These are phyloP conservation scores for Breynia disticha DNA, from an alignment of 441 rosid genomes.

Conservation along the genomic window DNA sequence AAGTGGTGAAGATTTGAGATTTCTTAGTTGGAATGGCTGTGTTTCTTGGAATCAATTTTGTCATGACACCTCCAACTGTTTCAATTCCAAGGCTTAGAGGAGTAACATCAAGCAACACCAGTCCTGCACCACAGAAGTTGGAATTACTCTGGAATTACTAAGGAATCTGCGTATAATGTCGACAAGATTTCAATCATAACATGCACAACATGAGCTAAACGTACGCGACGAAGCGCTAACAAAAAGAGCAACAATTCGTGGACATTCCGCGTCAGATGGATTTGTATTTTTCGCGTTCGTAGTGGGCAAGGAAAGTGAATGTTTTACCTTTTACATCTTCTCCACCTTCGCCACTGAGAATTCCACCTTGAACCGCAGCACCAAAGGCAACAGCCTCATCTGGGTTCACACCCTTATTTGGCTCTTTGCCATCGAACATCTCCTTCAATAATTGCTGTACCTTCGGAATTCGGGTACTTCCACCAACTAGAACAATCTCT, in stretches of 20 bases:
- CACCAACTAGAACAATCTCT: slow-evolving; percentile 34
- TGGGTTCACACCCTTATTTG: slow-evolving; percentile 44
- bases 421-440: slow-evolving; percentile 46
- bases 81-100: slow-evolving; percentile 53
- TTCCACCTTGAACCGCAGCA: slow-evolving; percentile 49
- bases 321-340: slow-evolving; percentile 30
- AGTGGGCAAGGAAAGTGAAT: background rate
- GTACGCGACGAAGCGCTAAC: no score
- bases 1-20: slow-evolving; percentile 43
- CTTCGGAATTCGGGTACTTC: slow-evolving; percentile 37
- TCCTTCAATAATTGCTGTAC: slow-evolving; percentile 35
- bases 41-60: slow-evolving; percentile 46
- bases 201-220: no score
- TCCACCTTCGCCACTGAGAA: slow-evolving; percentile 44
- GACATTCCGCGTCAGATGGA: no score
- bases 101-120: slow-evolving; percentile 39
- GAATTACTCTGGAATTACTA: background rate
- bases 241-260: no score
- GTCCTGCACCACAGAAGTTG: slow-evolving; percentile 19
- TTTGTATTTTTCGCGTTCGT: no score
- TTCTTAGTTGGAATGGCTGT: slow-evolving; percentile 45
- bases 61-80: slow-evolving; percentile 55
- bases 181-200: background rate
- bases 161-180: background rate
- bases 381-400: slow-evolving; percentile 57